Evolutionary conservation across 495 filamentous ascomycete genomes (phyloP).

Genomic region (Hypoxylon subgilvum): DNA sequence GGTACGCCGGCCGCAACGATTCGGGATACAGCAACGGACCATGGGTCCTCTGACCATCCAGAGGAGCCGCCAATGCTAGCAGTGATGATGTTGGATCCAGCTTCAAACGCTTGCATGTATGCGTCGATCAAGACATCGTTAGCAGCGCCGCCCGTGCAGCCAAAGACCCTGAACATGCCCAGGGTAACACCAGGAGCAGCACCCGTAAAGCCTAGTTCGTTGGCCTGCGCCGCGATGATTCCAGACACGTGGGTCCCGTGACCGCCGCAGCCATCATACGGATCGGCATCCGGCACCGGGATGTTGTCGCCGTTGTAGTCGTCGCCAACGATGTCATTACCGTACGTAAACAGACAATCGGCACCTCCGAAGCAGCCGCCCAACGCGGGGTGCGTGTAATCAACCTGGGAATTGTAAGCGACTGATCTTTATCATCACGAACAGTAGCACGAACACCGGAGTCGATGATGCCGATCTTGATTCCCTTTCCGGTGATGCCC

Average conservation of each 20-base stretch:
- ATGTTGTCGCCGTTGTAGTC: slow-evolving; percentile 50
- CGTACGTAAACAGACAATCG: slow-evolving; percentile 61
- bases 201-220: slow-evolving; percentile 59
- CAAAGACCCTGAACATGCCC: slow-evolving; percentile 62
- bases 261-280: slow-evolving; percentile 52
- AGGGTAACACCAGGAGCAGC: slow-evolving; percentile 61
- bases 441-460: slow-evolving; percentile 49
- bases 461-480: slow-evolving; percentile 57
- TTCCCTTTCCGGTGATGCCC: slow-evolving; percentile 51
- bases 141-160: slow-evolving; percentile 53
- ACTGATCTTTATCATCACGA: not conserved
- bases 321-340: slow-evolving; percentile 61
- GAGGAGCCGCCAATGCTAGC: slow-evolving; percentile 62
- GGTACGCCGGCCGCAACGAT: slow-evolving; percentile 63
- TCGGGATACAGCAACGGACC: slow-evolving; percentile 58
- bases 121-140: slow-evolving; percentile 63
- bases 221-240: slow-evolving; percentile 60
- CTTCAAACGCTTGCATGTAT: slow-evolving; percentile 63
- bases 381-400: slow-evolving; percentile 64
- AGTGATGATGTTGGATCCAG: slow-evolving; percentile 64
- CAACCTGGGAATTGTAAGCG: slow-evolving; percentile 48
- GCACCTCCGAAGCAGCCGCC: slow-evolving; percentile 61
- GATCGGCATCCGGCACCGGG: slow-evolving; percentile 53
- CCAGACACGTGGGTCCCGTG: slow-evolving; percentile 60
- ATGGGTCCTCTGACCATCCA: slow-evolving; percentile 63